Conservation (phyloP, 352 stramenopile species). For the Phytophthora europaea region DNA sequence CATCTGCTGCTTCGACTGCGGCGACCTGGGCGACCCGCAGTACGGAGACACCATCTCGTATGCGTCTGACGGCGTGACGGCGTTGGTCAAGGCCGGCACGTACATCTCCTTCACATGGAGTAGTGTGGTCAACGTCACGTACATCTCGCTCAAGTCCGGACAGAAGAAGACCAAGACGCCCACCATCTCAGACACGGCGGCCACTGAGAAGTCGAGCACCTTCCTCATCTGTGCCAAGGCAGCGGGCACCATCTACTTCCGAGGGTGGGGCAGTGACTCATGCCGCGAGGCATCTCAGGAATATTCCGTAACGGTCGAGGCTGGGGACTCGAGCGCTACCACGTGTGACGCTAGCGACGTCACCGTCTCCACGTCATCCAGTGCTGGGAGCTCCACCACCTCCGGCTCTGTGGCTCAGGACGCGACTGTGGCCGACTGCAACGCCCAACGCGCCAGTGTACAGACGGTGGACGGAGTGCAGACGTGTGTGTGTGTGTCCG, state of each 20-base stretch:
- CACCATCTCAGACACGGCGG: slow-evolving; percentile 46
- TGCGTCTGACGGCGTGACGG: slow-evolving; percentile 59
- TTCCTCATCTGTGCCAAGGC: slow-evolving; percentile 72
- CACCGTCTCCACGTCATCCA: not conserved
- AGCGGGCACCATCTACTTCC: slow-evolving; percentile 67
- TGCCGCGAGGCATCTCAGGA: slow-evolving; percentile 57
- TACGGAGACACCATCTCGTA: slow-evolving; percentile 49
- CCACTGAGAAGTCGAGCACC: slow-evolving; percentile 44
- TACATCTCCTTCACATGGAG: slow-evolving; percentile 68
- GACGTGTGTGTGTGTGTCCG: slow-evolving; percentile 55
- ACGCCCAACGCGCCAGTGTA: slow-evolving; percentile 53
- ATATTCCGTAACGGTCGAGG: slow-evolving; percentile 49
- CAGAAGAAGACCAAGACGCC: slow-evolving; percentile 79
- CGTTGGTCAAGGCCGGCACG: slow-evolving; percentile 55
- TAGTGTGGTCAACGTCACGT: slow-evolving; percentile 68
- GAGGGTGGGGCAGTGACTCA: slow-evolving; percentile 58
- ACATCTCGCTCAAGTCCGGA: slow-evolving; percentile 59
- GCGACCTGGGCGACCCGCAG: slow-evolving; percentile 45
- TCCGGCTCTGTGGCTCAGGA: slow-evolving; percentile 22
- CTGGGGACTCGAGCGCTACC: slow-evolving; percentile 31
- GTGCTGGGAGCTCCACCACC: slow-evolving; percentile 13
- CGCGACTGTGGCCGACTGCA: slow-evolving; percentile 47
- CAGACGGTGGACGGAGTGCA: slow-evolving; percentile 40
- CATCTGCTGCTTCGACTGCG: slow-evolving; percentile 83
- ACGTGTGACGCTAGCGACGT: slow-evolving; percentile 27